Percentiles rank a stretch among this genome's conserved stretches.
phyloP scores from a whole-genome alignment of 768 basidiomycete genomes.

The Filobasidium wieringae region DNA sequence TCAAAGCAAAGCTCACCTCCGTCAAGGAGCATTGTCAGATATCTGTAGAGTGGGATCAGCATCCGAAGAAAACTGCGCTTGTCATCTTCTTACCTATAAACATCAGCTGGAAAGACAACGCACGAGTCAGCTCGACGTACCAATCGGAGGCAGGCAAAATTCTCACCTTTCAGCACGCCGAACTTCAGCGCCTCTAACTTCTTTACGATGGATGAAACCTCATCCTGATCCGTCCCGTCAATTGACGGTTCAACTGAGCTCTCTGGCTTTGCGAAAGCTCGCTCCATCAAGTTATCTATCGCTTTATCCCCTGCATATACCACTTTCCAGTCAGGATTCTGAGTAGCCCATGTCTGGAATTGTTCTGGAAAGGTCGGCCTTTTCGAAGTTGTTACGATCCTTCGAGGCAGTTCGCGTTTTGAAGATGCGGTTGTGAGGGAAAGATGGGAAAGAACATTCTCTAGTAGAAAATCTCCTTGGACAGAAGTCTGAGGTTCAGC shows the following conservation, averaged over 20 bases:
- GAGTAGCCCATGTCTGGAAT: slow-evolving; percentile 17
- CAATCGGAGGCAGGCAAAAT: not conserved
- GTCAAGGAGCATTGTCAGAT: slow-evolving; percentile 22
- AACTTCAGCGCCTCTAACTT: slow-evolving; percentile 14
- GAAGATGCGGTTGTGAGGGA: too few relatives aligned
- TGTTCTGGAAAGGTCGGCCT: slow-evolving; percentile 15
- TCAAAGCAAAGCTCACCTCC: slow-evolving; percentile 11
- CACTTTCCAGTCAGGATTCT: slow-evolving; percentile 16
- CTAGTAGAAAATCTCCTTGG: too few relatives aligned
- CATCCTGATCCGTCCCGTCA: too few relatives aligned
- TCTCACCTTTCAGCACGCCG: slow-evolving; percentile 16
- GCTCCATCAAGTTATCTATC: slow-evolving; percentile 17
- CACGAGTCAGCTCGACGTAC: too few relatives aligned
- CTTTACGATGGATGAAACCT: slow-evolving; percentile 2
- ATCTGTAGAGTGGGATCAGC: slow-evolving; percentile 11
- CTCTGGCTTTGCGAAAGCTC: not conserved
- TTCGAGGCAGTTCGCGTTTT: too few relatives aligned
- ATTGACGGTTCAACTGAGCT: too few relatives aligned
- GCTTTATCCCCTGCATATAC: slow-evolving; percentile 14
- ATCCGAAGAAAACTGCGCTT: not conserved
- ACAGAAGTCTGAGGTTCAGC: too few relatives aligned
- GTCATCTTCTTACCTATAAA: not conserved
- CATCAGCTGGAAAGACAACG: not conserved
- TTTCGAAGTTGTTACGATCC: slow-evolving; percentile 21
- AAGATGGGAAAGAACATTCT: too few relatives aligned